Evolutionary conservation across 176 grass and related monocot genomes (phyloP), one percentile per base, ranked within the genome.

Genomic region (Canna indica): DNA sequence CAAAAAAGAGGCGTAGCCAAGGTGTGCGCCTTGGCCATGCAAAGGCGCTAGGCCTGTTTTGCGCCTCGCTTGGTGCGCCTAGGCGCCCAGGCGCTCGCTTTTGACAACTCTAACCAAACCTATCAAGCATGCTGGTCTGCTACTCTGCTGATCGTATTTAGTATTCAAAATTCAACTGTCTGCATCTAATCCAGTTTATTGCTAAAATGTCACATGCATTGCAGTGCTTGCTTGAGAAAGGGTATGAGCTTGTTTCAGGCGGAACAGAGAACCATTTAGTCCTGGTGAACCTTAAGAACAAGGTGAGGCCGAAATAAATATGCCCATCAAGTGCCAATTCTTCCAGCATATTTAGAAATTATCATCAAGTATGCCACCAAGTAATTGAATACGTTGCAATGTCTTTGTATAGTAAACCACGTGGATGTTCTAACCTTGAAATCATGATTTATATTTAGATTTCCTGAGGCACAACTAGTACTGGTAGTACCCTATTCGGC

Each of bases 251-350:
- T 80, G 95, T 99, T 61, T 99, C 95, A 18, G 95, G 95, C 73
- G 95, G 95, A 36, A 99, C 95, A 57, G 90, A 99, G 24, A 99
- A 99, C 76, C 95, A 99, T 87, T 93, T 99, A 77, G 95, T 99
- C 30, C 86, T 99, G 77, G 95, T 99, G 32, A 99, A 99, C 77
- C 89, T 99, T 25, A 99, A 99, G 75, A 86, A 78, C 56, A 90
- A 99, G 90, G 95, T 99, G 87, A 79, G 56, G 72, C 17, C 58
- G 38, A 86, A 68, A 67, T 75, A 31, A 76, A 44, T 35, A 62
- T 70, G 10, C 17, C 11, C 44, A 77, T 66, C 17, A 5, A 18
- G 28, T 63, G 11, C 3, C 30, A 71, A 32, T 38, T 26, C 27
- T 73, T 12, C n/a, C 54, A 27, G 35, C 36, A 39, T 27, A 45